Percentiles rank a stretch among this genome's conserved stretches.
Evolutionary conservation across 1,284 basidiomycete genomes (phyloP).

Genomic region (Sporisorium scitamineum): DNA sequence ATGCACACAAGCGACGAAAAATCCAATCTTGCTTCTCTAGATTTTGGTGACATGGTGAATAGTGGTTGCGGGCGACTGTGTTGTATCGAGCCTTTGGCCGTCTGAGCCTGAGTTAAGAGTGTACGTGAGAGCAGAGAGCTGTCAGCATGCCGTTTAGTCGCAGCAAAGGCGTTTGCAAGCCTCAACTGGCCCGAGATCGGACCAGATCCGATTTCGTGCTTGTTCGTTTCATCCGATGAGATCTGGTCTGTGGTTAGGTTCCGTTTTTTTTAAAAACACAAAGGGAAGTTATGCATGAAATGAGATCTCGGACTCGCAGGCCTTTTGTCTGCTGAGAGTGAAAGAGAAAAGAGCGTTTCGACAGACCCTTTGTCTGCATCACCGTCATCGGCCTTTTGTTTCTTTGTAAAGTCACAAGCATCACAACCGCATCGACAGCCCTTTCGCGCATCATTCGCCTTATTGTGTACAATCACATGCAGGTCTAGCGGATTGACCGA

Average conservation of each 20-base stretch:
- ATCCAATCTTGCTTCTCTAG: constrained; percentile 41
- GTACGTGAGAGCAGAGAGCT: background rate
- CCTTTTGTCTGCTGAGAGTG: no score
- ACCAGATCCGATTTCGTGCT: background rate
- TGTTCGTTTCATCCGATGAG: background rate
- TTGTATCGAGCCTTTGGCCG: background rate
- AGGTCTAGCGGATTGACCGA: background rate
- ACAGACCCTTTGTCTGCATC: background rate
- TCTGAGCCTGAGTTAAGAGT: no score
- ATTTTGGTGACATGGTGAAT: background rate
- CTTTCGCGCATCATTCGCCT: background rate
- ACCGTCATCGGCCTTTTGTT: background rate
- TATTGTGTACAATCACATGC: constrained; percentile 7
- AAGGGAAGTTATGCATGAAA: background rate
- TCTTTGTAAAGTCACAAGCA: constrained; percentile 9
- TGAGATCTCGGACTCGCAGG: constrained; percentile 1
- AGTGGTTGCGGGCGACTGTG: background rate
- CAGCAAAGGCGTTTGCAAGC: background rate
- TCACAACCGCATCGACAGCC: background rate
- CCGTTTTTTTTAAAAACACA: background rate
- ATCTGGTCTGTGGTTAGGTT: background rate
- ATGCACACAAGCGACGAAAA: constrained; percentile 36
- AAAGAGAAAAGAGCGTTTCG: background rate
- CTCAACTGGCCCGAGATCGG: background rate
- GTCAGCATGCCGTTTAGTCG: no score